A percentile compares a stretch with the other conserved stretches of the same genome.
phyloP scores from a whole-genome alignment of 768 basidiomycete species.

The Leccinum obscurum region DNA sequence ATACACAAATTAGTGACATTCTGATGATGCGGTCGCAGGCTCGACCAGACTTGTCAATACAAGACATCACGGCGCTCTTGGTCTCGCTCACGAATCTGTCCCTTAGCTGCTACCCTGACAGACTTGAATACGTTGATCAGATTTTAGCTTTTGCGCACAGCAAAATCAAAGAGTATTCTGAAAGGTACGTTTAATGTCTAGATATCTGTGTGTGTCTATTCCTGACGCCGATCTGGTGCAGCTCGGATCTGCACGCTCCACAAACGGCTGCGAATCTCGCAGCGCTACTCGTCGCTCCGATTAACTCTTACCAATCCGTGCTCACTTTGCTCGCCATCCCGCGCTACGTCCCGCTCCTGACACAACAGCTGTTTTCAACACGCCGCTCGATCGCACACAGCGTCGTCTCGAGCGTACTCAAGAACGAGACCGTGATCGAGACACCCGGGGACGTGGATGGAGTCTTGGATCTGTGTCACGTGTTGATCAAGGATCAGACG shows the following conservation, averaged over 20 bases:
- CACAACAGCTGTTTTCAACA: slow-evolving; percentile 85
- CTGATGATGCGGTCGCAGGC: slow-evolving; percentile 52
- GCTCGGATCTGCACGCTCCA: slow-evolving; percentile 84
- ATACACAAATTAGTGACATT: not conserved
- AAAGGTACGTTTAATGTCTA: slow-evolving; percentile 52
- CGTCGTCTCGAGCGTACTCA: slow-evolving; percentile 89
- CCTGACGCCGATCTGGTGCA: slow-evolving; percentile 26
- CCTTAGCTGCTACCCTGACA: slow-evolving; percentile 95
- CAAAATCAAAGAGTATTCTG: slow-evolving; percentile 81
- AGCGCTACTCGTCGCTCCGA: slow-evolving; percentile 87
- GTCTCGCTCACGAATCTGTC: slow-evolving; percentile 90
- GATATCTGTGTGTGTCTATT: slow-evolving; percentile 36
- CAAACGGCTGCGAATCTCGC: slow-evolving; percentile 91
- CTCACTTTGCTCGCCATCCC: slow-evolving; percentile 97
- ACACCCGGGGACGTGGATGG: slow-evolving; percentile 93
- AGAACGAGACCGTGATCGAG: slow-evolving; percentile 96
- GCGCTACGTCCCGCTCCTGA: slow-evolving; percentile 80
- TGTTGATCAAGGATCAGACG: slow-evolving; percentile 85
- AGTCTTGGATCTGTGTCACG: slow-evolving; percentile 87
- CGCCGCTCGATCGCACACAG: slow-evolving; percentile 93
- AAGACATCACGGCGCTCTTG: slow-evolving; percentile 94
- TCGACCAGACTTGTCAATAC: slow-evolving; percentile 94
- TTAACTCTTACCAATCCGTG: slow-evolving; percentile 94
- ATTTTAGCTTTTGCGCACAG: slow-evolving; percentile 81
- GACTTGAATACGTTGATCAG: slow-evolving; percentile 96